Evolutionary conservation across 2,329 filamentous ascomycete species (phyloP).

Genomic region (Dothistroma pini): DNA sequence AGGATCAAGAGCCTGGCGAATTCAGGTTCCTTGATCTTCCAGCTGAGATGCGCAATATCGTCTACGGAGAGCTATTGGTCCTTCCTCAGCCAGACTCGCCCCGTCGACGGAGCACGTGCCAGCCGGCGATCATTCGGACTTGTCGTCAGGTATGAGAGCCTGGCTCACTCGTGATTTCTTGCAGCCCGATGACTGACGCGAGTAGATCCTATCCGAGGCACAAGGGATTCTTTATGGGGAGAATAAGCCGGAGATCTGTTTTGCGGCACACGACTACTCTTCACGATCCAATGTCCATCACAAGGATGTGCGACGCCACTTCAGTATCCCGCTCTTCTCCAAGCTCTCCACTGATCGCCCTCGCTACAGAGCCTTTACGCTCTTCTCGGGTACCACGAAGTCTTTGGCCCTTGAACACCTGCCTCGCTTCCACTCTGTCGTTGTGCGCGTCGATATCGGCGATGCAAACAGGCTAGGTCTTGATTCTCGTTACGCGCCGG

Average conservation of each 20-base stretch:
- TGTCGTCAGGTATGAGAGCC: not conserved
- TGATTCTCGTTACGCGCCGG: not conserved
- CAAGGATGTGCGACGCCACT: not conserved
- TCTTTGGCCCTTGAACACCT: not conserved
- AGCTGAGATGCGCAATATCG: slow-evolving; percentile 1
- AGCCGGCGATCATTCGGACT: not conserved
- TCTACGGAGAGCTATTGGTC: not conserved
- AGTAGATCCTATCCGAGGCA: not conserved
- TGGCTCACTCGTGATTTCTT: not conserved
- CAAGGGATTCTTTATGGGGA: slow-evolving; percentile 2
- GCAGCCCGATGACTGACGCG: not conserved
- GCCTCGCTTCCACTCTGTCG: not conserved
- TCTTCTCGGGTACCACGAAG: not conserved
- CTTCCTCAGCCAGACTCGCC: not conserved
- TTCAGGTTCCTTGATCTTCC: slow-evolving; percentile 4
- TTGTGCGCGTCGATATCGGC: not conserved
- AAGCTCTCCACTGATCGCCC: not conserved
- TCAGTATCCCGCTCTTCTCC: not conserved
- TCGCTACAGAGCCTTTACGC: not conserved
- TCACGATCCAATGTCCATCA: not conserved
- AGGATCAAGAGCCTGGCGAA: not conserved
- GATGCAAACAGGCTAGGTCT: not conserved
- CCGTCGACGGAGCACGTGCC: not conserved
- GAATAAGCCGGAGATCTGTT: not conserved
- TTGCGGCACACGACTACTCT: not conserved